Conservation (phyloP, 345 rosid genomes). For the Iberis pinnata region DNA sequence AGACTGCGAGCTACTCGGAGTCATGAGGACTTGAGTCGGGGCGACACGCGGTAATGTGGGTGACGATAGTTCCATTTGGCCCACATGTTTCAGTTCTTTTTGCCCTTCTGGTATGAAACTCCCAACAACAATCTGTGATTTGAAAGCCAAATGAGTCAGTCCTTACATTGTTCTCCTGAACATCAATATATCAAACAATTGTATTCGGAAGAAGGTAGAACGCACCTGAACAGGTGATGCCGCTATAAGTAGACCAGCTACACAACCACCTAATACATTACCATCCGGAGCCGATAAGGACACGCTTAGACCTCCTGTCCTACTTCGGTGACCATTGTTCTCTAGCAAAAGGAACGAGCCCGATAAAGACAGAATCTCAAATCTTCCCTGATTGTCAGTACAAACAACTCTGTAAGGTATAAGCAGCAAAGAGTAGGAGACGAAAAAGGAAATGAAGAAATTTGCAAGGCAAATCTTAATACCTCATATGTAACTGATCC, state of each 20-base stretch:
- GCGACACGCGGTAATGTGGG: slow-evolving; percentile 17
- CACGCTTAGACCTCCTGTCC: slow-evolving; percentile 64
- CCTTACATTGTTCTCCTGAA: neutral
- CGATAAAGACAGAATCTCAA: slow-evolving; percentile 71
- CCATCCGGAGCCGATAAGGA: slow-evolving; percentile 83
- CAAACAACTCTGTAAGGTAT: neutral
- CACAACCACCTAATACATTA: slow-evolving; percentile 76
- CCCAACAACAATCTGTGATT: slow-evolving; percentile 52
- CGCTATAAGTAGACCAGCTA: slow-evolving; percentile 88
- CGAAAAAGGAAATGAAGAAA: neutral
- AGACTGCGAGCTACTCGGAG: slow-evolving; percentile 45
- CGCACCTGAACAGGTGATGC: slow-evolving; percentile 78
- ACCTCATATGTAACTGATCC: slow-evolving; percentile 86
- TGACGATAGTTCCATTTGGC: slow-evolving; percentile 30
- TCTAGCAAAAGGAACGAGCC: slow-evolving; percentile 58
- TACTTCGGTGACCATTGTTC: slow-evolving; percentile 39
- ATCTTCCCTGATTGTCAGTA: slow-evolving; percentile 53
- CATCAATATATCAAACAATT: neutral
- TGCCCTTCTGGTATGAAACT: slow-evolving; percentile 51
- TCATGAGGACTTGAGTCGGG: slow-evolving; percentile 21
- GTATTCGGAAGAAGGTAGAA: slow-evolving; percentile 1
- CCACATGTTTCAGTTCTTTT: slow-evolving; percentile 40
- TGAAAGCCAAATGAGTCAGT: neutral
- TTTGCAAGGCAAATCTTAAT: neutral
- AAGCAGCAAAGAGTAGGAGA: slow-evolving; percentile 9